Base-by-base conservation (phyloP, 2,329 filamentous ascomycete species). In the Phaeosphaeriaceae sp. region DNA sequence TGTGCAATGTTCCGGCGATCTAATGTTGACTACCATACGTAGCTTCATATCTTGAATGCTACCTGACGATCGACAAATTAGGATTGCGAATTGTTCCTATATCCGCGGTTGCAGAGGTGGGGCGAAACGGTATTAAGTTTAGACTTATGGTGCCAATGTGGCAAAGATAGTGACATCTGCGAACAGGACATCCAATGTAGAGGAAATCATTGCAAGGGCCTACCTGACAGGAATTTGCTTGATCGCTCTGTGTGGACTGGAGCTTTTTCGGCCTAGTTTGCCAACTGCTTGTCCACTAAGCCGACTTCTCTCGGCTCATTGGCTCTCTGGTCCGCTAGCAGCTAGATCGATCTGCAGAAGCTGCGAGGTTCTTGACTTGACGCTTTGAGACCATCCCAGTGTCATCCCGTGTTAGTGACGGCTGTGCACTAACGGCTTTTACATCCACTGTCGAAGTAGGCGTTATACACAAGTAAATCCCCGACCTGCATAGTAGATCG, bases 251-350 rank as follows among this genome's bases (percentile, higher is more conserved):
- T 56, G 63, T 30, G 34, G 16, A 60, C 58, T 59, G 60, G 53
- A 56, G 55, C 67, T 61, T 58, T 62, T 56, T 59, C 60, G 57
- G 64, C 50, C 59, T 62, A 64, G 58, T 63, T 55, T 54, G 61
- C 58, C 43, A 33, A 58, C 47, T 61, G 55, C 60, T n/a, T 56
- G 57, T 56, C 57, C 54, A 48, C 56, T 59, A 56, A 62, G 54
- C 67, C 66, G 64, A 59, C 62, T 68, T 68, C 67, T 68, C 67
- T 64, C 67, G 59, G 63, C 64, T 30, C 42, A 51, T 61, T 63
- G 56, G 53, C 50, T 61, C 50, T 61, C 40, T 68, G 66, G 63
- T 66, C 63, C 66, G 60, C 67, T 70, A 70, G 53, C 56, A 38
- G 53, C 57, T 70, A 68, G 63, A 57, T 58, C 61, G 51, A 65